Evolutionary conservation across 441 rosid genomes (phyloP).

Genomic region (Euphorbia schlechtendalii): DNA sequence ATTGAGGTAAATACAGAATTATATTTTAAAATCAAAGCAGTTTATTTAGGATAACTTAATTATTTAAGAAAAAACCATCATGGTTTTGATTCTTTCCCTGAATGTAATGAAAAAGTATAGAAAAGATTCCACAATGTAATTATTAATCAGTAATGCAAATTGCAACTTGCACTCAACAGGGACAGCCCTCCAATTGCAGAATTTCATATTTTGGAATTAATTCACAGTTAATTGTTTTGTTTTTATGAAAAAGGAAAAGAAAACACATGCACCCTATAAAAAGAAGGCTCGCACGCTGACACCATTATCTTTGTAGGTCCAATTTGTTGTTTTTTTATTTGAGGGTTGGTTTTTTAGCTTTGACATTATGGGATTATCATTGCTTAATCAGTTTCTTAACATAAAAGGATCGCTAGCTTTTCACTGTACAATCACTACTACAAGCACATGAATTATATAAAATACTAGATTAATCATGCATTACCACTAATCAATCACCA

Average conservation of each 20-base stretch:
- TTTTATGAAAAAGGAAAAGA: background rate
- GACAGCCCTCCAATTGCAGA: background rate
- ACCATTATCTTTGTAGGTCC: constrained; percentile 12
- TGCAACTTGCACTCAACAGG: constrained; percentile 2
- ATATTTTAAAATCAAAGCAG: too few species aligned
- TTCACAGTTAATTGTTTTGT: too few species aligned
- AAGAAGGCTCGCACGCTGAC: background rate
- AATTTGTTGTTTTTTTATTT: background rate
- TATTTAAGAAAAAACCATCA: too few species aligned
- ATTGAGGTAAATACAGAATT: too few species aligned
- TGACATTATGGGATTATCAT: background rate
- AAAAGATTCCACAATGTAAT: constrained; percentile 5
- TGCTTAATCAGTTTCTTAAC: constrained; percentile 3
- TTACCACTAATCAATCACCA: too few species aligned
- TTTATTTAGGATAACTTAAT: too few species aligned
- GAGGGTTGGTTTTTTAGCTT: background rate
- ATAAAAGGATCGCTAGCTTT: constrained; percentile 4
- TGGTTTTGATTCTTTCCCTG: background rate
- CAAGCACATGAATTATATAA: too few species aligned
- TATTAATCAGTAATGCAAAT: background rate
- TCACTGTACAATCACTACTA: background rate
- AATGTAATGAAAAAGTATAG: background rate
- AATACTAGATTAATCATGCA: too few species aligned
- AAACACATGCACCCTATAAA: background rate
- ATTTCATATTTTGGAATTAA: background rate